These are phyloP conservation scores for Penicillium thymicola DNA, from an alignment of 2,329 filamentous ascomycete species.

Conservation along the genomic window DNA sequence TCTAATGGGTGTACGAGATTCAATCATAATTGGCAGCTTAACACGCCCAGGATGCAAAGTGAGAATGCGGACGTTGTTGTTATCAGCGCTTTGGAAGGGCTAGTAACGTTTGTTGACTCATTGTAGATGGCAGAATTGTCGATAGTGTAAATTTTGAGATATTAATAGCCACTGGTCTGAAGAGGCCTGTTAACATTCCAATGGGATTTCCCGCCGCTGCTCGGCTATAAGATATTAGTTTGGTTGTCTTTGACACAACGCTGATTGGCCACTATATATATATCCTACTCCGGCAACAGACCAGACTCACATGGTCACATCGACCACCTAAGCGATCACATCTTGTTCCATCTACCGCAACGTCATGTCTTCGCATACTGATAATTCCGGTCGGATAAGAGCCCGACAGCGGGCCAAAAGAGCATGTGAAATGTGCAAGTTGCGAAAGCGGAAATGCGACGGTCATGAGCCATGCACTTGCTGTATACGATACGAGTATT, in stretches of 20 bases:
- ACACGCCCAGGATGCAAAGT: no score
- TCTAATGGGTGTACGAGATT: no score
- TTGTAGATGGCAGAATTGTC: neutral
- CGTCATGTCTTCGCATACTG: neutral
- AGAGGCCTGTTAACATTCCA: neutral
- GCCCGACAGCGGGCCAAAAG: neutral
- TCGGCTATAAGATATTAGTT: no score
- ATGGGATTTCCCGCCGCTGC: neutral
- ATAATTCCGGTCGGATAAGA: neutral
- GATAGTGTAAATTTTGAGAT: neutral
- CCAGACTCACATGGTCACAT: neutral
- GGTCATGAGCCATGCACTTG: neutral
- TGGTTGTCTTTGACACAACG: neutral
- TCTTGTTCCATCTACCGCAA: neutral
- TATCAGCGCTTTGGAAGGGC: no score
- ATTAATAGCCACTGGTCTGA: neutral
- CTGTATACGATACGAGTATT: neutral
- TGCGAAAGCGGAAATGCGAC: neutral
- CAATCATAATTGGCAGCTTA: no score
- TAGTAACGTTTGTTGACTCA: no score
- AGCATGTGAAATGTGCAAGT: neutral
- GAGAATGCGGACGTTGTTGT: no score
- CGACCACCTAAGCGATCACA: neutral
- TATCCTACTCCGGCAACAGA: neutral
- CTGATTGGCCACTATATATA: neutral